Evolutionary conservation across 192 early-diverging fungal genomes (phyloP).

Genomic region (Allomyces macrogynus): DNA sequence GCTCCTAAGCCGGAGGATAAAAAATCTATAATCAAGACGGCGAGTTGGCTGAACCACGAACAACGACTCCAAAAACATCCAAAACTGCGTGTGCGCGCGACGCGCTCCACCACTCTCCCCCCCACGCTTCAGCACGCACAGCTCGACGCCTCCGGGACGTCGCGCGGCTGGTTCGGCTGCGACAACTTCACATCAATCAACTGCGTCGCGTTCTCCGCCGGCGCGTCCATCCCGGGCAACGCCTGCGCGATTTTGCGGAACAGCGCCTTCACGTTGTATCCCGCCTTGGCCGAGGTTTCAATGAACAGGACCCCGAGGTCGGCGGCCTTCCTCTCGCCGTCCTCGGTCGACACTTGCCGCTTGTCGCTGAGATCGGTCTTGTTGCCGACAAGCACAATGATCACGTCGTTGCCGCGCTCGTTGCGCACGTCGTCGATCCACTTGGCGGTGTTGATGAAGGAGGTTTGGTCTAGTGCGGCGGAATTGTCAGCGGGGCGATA

Average conservation of each 20-base stretch:
- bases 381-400: slow-evolving; percentile 96
- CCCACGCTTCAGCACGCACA: slow-evolving; percentile 29
- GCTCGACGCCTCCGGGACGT: slow-evolving; percentile 19
- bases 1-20: too few relatives aligned
- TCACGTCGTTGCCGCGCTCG: slow-evolving; percentile 92
- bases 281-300: slow-evolving; percentile 97
- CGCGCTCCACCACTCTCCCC: too few relatives aligned
- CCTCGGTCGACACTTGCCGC: slow-evolving; percentile 80
- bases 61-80: too few relatives aligned
- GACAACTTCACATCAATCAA: slow-evolving; percentile 35
- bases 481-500: too few relatives aligned
- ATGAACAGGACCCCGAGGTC: slow-evolving; percentile 97
- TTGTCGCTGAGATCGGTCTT: slow-evolving; percentile 96
- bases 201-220: slow-evolving; percentile 21
- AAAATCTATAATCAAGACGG: too few relatives aligned
- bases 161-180: slow-evolving; percentile 13
- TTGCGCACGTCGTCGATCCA: slow-evolving; percentile 99
- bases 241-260: slow-evolving; percentile 95
- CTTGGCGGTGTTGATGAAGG: slow-evolving; percentile 88
- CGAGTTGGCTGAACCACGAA: too few relatives aligned
- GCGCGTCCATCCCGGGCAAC: slow-evolving; percentile 58
- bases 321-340: slow-evolving; percentile 93
- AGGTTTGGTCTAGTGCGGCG: slow-evolving; percentile 89
- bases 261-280: slow-evolving; percentile 96
- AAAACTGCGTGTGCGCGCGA: too few relatives aligned